Conservation (phyloP, 2,329 filamentous ascomycete species). For the Lasiodiplodia citricola region DNA sequence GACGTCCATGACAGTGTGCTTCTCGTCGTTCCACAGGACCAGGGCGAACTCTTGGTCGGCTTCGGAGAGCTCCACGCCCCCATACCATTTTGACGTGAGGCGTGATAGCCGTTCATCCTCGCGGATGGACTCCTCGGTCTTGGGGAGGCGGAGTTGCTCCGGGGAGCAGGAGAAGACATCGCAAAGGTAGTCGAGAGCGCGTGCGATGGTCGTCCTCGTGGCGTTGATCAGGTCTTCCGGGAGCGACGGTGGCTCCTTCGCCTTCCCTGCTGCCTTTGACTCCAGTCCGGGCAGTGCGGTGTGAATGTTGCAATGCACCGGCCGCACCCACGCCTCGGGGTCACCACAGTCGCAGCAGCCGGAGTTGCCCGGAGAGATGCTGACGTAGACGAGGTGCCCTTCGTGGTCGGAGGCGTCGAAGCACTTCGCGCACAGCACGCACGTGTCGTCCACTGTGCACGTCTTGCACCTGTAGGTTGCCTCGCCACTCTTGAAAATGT, state of each 20-base stretch:
- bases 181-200: conserved; percentile 91
- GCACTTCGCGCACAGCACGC: conserved; percentile 90
- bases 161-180: conserved; percentile 98
- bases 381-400: conserved; percentile 89
- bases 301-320: conserved; percentile 92
- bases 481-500: conserved; percentile 95
- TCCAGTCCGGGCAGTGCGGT: conserved; percentile 57
- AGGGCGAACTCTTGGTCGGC: conserved; percentile 79
- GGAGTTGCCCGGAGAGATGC: conserved; percentile 85
- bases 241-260: conserved; percentile 58
- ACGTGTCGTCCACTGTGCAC: conserved; percentile 93
- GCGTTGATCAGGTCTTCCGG: conserved; percentile 77
- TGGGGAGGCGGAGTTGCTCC: conserved; percentile 86
- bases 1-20: conserved; percentile 93
- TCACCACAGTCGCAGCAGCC: conserved; percentile 98
- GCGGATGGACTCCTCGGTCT: conserved; percentile 79
- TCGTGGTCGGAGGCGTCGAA: conserved; percentile 96
- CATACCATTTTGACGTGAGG: conserved; percentile 75
- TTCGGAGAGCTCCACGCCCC: conserved; percentile 62
- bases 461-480: conserved; percentile 94
- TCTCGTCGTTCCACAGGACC: conserved; percentile 97
- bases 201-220: conserved; percentile 84
- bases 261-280: conserved; percentile 61
- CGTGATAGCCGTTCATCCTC: conserved; percentile 82
- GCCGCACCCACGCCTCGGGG: conserved; percentile 87